phyloP scores from a whole-genome alignment of 1,139 yeast species.

The Pichia sp. region DNA sequence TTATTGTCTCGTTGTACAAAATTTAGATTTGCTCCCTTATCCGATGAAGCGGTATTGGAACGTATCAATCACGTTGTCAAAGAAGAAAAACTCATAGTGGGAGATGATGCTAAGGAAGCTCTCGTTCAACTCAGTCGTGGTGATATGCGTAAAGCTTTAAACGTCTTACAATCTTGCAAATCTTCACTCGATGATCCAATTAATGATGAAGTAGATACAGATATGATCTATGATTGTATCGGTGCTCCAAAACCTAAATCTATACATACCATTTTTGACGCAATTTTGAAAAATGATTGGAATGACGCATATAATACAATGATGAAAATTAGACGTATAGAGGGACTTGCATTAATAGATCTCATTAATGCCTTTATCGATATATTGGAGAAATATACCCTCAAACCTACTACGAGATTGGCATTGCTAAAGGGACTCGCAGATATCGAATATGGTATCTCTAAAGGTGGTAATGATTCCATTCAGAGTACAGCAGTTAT shows the following conservation, averaged over 20 bases:
- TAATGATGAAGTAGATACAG: constrained; percentile 48
- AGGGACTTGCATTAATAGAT: constrained; percentile 89
- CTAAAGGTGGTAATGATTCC: constrained; percentile 88
- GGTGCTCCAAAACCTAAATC: constrained; percentile 95
- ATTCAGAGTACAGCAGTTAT: constrained; percentile 87
- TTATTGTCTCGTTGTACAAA: constrained; percentile 90
- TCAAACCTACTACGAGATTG: constrained; percentile 56
- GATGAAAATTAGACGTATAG: constrained; percentile 51
- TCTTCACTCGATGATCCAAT: constrained; percentile 50
- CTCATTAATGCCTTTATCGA: constrained; percentile 70
- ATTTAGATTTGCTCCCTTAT: constrained; percentile 84
- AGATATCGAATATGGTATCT: constrained; percentile 85
- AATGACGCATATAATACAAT: constrained; percentile 65
- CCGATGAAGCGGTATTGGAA: constrained; percentile 56
- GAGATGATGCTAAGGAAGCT: constrained; percentile 55
- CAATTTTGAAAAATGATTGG: constrained; percentile 86
- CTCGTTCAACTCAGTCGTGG: constrained; percentile 71
- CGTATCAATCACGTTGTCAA: constrained; percentile 64
- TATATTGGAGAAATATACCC: constrained; percentile 57
- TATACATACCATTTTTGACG: constrained; percentile 63
- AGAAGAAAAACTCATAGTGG: constrained; percentile 54
- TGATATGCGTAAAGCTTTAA: constrained; percentile 93
- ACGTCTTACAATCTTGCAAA: constrained; percentile 89
- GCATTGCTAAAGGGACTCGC: constrained; percentile 62
- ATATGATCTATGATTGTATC: constrained; percentile 85